Conservation (phyloP, 192 early-diverging fungal species). For the Coemansia sp. region DNA sequence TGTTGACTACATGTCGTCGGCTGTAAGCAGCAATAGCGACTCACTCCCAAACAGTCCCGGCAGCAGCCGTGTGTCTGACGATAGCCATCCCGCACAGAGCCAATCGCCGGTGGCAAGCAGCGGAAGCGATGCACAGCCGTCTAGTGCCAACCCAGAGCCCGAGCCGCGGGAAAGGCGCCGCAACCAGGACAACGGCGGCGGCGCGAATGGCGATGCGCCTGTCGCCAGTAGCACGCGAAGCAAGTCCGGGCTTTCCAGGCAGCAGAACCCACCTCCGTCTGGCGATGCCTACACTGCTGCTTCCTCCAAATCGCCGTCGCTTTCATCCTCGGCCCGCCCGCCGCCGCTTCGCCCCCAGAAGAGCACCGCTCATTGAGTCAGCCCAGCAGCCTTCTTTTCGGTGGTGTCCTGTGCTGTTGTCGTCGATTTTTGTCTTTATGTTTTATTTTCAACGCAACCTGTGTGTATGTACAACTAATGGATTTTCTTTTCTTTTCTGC, state of each 20-base stretch:
- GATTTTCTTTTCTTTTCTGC: too few relatives aligned
- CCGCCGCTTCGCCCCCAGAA: slow-evolving; percentile 47
- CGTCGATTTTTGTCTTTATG: too few relatives aligned
- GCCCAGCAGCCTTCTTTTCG: background rate
- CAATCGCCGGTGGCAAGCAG: background rate
- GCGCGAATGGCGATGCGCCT: background rate
- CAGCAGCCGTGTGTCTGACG: background rate
- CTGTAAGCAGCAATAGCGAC: slow-evolving; percentile 31
- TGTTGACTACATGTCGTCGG: slow-evolving; percentile 57
- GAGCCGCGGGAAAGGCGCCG: slow-evolving; percentile 3
- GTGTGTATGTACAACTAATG: too few relatives aligned
- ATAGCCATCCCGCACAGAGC: background rate
- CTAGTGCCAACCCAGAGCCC: background rate
- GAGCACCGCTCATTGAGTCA: slow-evolving; percentile 22
- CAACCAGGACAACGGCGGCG: background rate
- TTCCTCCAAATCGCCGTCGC: slow-evolving; percentile 15
- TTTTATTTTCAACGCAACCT: too few relatives aligned
- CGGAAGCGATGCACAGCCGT: background rate
- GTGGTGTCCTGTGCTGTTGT: too few relatives aligned
- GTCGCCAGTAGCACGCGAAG: slow-evolving; percentile 26
- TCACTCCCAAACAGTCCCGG: slow-evolving; percentile 26
- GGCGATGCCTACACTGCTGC: slow-evolving; percentile 10
- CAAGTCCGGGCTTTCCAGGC: slow-evolving; percentile 14
- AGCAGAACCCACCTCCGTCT: background rate
- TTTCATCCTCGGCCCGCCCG: slow-evolving; percentile 31